Base-by-base conservation (phyloP, 768 basidiomycete species). In the Dendrothele bispora region DNA sequence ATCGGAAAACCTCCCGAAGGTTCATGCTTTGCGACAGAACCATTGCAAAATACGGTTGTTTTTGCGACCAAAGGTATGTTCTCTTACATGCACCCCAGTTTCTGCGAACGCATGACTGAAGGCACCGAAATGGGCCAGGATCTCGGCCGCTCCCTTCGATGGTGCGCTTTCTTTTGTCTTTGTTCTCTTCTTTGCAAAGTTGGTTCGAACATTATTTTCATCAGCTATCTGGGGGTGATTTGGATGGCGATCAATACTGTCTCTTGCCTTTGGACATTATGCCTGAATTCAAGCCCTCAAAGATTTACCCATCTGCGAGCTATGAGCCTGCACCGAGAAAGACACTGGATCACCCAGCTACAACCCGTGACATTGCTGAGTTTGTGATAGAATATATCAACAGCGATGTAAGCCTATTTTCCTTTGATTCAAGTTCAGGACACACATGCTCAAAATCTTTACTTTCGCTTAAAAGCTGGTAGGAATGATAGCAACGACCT, bases 341-440 rank as follows among this genome's bases (percentile, higher is more conserved):
- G 48, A 28, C 67, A 4, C 57, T 84, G 3, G 59, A 72, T 30
- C 66, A 66, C 2, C 71, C 69, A 2, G 77, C 79, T 55, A 82
- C 77, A 1, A 84, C 84, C 72, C 60, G 59, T 1, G 84, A 88
- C 57, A 77, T 88, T 10, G 82, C 79, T 0, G 78, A 86, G 39
- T 88, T 87, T 56, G 75, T 88, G 1, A 73, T 80, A 42, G 82
- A 88, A 46, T 88, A 80, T 48, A 84, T 87, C 49, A 78, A 70
- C 56, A 82, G 75, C 32, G 83, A 88, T 52, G 80, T 82, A 52
- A 52, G 75, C 66, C 43, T 22, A 27, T 28, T 30, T 39, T 39
- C 29, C 18, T 29, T 34, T 28, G 12, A 22, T 29, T 34, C 20
- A 3, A 28, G n/a, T 21, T 35, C 21, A 39, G 6, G 36, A 26